Conservation (phyloP, 1,284 basidiomycete species). For the Filobasidium uniguttulatum region DNA sequence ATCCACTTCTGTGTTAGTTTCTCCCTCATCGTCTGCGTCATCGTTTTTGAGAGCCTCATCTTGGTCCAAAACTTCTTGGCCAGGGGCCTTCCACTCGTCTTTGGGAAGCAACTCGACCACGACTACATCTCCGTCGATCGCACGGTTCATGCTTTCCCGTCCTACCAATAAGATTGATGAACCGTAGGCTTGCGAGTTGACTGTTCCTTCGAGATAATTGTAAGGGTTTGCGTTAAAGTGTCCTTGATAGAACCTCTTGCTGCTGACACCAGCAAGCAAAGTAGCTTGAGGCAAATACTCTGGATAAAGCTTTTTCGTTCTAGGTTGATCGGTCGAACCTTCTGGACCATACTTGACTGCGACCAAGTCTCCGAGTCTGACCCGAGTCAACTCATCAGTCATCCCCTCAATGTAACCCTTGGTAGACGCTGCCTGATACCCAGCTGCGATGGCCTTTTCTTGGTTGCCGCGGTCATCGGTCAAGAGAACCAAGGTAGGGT, state of each 20-base stretch:
- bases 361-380: constrained; percentile 63
- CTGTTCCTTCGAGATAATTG: constrained; percentile 89
- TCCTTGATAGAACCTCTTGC: constrained; percentile 72
- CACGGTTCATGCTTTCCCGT: constrained; percentile 86
- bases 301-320: constrained; percentile 53
- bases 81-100: constrained; percentile 82
- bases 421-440: constrained; percentile 52
- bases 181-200: constrained; percentile 55
- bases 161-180: constrained; percentile 78
- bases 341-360: constrained; percentile 48
- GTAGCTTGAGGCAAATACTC: constrained; percentile 71
- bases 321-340: constrained; percentile 35
- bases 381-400: constrained; percentile 41
- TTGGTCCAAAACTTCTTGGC: constrained; percentile 85
- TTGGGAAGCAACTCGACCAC: constrained; percentile 79
- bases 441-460: constrained; percentile 55
- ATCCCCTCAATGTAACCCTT: constrained; percentile 65
- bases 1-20: constrained; percentile 44
- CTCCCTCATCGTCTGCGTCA: constrained; percentile 63
- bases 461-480: constrained; percentile 84
- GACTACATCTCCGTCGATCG: constrained; percentile 86
- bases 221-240: constrained; percentile 91
- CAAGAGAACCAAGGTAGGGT: constrained; percentile 60
- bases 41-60: constrained; percentile 77
- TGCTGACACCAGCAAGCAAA: constrained; percentile 70